A percentile compares a stretch with the other conserved stretches of the same genome.
Conservation (phyloP, 257 asterid genomes). For the Salvia splendens region DNA sequence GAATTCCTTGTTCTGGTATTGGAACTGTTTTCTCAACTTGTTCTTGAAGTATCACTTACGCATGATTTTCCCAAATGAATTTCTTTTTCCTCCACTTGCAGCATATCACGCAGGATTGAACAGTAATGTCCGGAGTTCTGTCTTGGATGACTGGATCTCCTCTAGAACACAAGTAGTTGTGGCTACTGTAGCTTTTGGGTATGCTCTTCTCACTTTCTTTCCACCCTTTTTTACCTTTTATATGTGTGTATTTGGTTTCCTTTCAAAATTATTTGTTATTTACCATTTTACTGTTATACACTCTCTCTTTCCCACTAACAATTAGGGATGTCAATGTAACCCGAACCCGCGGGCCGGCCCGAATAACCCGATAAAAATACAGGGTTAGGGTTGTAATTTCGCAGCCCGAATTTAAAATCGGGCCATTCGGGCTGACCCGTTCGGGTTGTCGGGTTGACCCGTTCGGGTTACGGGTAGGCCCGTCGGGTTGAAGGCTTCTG, state of each 20-base stretch:
- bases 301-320: too few relatives aligned
- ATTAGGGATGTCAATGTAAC: too few relatives aligned
- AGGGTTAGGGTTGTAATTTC: too few relatives aligned
- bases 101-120: conserved; percentile 97
- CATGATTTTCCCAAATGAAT: conserved; percentile 30
- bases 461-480: too few relatives aligned
- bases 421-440: too few relatives aligned
- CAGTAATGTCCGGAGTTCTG: conserved; percentile 75
- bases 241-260: conserved; percentile 1
- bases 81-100: conserved; percentile 36
- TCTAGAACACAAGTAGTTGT: conserved; percentile 88
- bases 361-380: too few relatives aligned
- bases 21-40: conserved; percentile 20
- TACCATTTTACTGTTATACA: background rate
- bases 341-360: too few relatives aligned
- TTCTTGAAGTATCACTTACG: conserved; percentile 18
- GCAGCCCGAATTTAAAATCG: too few relatives aligned
- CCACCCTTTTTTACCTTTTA: background rate
- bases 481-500: too few relatives aligned
- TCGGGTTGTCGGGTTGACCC: too few relatives aligned
- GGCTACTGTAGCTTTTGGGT: conserved; percentile 99
- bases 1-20: conserved; percentile 90
- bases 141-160: conserved; percentile 89
- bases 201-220: conserved; percentile 32
- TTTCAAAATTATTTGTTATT: conserved; percentile 10